These are phyloP conservation scores for Carpinus viminea DNA, from an alignment of 306 rosid genomes.

Conservation along the genomic window DNA sequence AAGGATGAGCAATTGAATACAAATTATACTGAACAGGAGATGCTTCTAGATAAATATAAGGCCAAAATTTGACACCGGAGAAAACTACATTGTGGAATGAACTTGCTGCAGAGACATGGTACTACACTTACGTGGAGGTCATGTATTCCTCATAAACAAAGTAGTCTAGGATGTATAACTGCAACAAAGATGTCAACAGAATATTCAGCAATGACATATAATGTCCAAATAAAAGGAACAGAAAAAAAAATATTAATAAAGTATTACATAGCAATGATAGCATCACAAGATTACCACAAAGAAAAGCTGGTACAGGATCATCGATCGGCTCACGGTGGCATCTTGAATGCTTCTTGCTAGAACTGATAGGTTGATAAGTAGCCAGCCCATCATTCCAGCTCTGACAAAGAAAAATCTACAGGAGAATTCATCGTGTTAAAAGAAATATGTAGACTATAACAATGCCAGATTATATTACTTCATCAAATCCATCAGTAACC, in stretches of 20 bases:
- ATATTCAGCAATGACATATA: conserved; percentile 10
- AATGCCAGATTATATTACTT: conserved; percentile 24
- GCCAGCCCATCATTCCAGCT: conserved; percentile 99
- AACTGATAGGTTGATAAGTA: conserved; percentile 78
- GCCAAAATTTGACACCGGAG: not conserved
- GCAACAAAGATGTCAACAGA: conserved; percentile 30
- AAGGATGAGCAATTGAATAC: not conserved
- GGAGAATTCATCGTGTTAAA: conserved; percentile 11
- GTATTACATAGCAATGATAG: not conserved
- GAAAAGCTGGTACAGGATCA: conserved; percentile 87
- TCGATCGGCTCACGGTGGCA: conserved; percentile 59
- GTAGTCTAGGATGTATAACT: conserved; percentile 90
- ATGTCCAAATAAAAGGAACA: not conserved
- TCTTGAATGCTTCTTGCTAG: conserved; percentile 70
- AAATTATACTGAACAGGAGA: not conserved
- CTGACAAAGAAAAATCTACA: conserved; percentile 94
- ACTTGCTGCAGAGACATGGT: not conserved
- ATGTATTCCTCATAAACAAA: conserved; percentile 91
- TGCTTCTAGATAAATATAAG: not conserved
- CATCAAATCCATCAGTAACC: conserved; percentile 16
- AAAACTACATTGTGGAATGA: conserved; percentile 6
- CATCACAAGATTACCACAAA: conserved; percentile 59
- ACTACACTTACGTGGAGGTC: conserved; percentile 92
- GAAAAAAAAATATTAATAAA: conserved; percentile 3
- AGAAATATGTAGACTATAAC: conserved; percentile 10